Evolutionary conservation across 192 early-diverging fungal species (phyloP), one percentile per base, ranked within the genome.

Genomic region (Phycomyces nitens): DNA sequence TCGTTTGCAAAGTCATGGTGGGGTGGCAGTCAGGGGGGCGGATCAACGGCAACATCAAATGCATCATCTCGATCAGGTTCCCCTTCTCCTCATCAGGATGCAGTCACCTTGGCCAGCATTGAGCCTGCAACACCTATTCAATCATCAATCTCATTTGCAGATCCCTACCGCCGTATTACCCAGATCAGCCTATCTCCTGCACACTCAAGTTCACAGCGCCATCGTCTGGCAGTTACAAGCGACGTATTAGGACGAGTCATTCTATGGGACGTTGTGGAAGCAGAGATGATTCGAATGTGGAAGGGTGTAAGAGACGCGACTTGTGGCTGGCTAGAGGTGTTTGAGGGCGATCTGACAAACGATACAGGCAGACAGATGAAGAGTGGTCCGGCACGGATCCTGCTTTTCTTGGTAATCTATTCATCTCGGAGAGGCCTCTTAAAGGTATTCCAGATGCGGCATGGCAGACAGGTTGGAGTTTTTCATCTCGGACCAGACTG

Each of bases 301-400:
- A 92, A 92, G 64, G 89, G 89, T 11, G 66, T 86, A 27, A 71
- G 89, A 42, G 86, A 85, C 22, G 89, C 88, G 5, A 73, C 82
- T n/a, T 80, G 83, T 58, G 89, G 84, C 0, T 92, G 89, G 89
- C 59, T 88, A 14, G 79, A 87, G 43, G 73, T 81, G 7, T 71
- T 63, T 41, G 71, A 78, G 22, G 47, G 65, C 11, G 64, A 76
- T 23, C 55, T 61, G 34, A 11, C 12, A 11, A 51, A 24, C 22
- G 39, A 44, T 20, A 18, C 12, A 47, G 44, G 18, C 2, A 18
- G 44, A 18, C 15, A 47, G 18, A 47, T 14, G 44, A 18, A 47
- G 18, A 47, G 44, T 34, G 29, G 29, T n/a, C 44, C 44, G 1
- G 15, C 18, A 11, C 74, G 77, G 15, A 59, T 68, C n/a, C 34